These are phyloP conservation scores for Helminthosporium solani DNA, from an alignment of 2,329 filamentous ascomycete genomes.

Conservation along the genomic window DNA sequence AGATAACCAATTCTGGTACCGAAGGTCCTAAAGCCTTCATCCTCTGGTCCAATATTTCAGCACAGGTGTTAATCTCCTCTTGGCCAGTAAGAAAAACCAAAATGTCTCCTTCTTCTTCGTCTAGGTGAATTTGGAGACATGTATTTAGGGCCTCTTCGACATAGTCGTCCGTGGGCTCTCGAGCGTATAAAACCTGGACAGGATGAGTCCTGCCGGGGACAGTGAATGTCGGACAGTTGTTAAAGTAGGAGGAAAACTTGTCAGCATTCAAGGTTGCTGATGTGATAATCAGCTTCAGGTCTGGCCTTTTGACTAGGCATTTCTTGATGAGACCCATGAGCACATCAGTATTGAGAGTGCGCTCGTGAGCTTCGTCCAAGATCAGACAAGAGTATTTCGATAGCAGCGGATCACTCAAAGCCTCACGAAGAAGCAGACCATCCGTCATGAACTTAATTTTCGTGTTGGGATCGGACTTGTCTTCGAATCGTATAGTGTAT, in stretches of 20 bases:
- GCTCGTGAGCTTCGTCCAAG: slow-evolving; percentile 96
- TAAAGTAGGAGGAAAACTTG: slow-evolving; percentile 96
- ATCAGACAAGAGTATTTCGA: slow-evolving; percentile 96
- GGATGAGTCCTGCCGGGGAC: slow-evolving; percentile 95
- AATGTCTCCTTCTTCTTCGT: slow-evolving; percentile 69
- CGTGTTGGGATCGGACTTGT: slow-evolving; percentile 84
- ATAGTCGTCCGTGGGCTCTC: slow-evolving; percentile 94
- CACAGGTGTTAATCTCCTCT: slow-evolving; percentile 95
- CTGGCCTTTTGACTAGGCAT: slow-evolving; percentile 74
- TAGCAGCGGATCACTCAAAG: slow-evolving; percentile 92
- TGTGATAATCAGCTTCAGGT: slow-evolving; percentile 99
- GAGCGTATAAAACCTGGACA: slow-evolving; percentile 92
- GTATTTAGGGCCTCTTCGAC: slow-evolving; percentile 91
- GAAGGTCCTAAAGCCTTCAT: slow-evolving; percentile 93
- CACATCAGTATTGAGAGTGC: slow-evolving; percentile 95
- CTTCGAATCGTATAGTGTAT: slow-evolving; percentile 98
- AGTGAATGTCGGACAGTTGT: slow-evolving; percentile 92
- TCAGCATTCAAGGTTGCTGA: slow-evolving; percentile 96
- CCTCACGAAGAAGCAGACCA: slow-evolving; percentile 94
- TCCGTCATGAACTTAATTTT: slow-evolving; percentile 99
- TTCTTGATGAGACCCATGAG: slow-evolving; percentile 96
- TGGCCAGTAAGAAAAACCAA: slow-evolving; percentile 96
- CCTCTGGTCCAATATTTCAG: slow-evolving; percentile 87
- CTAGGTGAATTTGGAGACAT: slow-evolving; percentile 63
- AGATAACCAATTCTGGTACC: slow-evolving; percentile 86